Base-by-base conservation (phyloP, 352 stramenopile genomes). In the Blastocystis sp. region DNA sequence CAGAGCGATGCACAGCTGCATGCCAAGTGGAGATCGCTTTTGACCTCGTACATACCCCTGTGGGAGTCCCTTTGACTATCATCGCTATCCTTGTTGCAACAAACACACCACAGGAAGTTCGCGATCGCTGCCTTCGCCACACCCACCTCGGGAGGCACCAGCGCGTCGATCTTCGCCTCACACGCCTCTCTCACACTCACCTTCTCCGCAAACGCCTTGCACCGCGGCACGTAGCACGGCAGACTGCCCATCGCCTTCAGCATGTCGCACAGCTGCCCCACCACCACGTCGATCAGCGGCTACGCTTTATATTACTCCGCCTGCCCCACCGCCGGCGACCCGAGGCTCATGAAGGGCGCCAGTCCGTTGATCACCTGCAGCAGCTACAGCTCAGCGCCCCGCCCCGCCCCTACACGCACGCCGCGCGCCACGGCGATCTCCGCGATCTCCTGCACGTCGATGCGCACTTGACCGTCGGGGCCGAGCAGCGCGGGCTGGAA, bases 321-420 rank as follows among this genome's bases (percentile, higher is more conserved):
- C 19, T 5, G 14, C 52, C 48, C 23, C 17, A 81, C 71, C 28
- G 71, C 71, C 28, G 71, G 71, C 17, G 71, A 52, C 43, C 71
- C 71, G 38, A 81, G 43, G 21, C 66, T 28, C 71, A 81, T 81
- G 40, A 81, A 81, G 28, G 71, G 45, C 17, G 71, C 71, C 71
- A 81, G 48, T 40, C 64, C 34, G 43, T 81, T 81, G 71, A 81
- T 81, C 43, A 62, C 71, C 66, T 81, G 48, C 38, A 81, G 23
- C 41, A 81, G 11, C 71, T 81, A 81, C 0, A 41, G 19, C 43
- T 17, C 2, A 81, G 4, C n/a, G 5, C 23, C n/a, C 53, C 28
- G 4, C 11, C 5, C 28, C n/a, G 40, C 11, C 21, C 53, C 19
- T 62, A 81, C 71, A 21, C 71, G 71, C 28, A 81, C 43, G 7